Base-by-base conservation (phyloP, 2,329 filamentous ascomycete genomes). In the Fusarium abutilonis region DNA sequence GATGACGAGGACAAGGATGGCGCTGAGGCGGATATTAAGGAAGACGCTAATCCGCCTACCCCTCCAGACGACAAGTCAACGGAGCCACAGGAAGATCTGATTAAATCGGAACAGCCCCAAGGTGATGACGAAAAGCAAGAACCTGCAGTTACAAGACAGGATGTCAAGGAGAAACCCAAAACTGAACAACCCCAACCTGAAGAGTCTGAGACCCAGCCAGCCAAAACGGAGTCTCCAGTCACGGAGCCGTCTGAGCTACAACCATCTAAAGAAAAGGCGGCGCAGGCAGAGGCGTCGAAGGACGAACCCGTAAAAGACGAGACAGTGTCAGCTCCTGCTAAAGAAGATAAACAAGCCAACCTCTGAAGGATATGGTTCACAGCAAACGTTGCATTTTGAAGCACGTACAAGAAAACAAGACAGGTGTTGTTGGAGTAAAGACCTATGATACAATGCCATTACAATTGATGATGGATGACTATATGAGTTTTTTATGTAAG, bases 1-100 rank as follows among this genome's bases (percentile, higher is more conserved):
- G 70, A 76, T 3, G 64, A 70, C 6, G 23, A 56, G n/a, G 17
- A 47, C 8, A 26, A 40, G 8, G 56, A 69, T 8, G 63, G 69
- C 17, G 38, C 28, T 13, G 52, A 55, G 44, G 10, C 15, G 8
- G 46, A 45, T 9, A 4, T 26, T 8, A 19, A 42, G 7, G 35
- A 41, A 15, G 34, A 42, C 1, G 29, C 36, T 26, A 34, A 40
- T 13, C 31, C 40, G 6, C 50, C 39, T 3, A 47, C 23, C 17
- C 13, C 29, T n/a, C 39, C 31, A 32, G 26, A 52, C 4, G 40
- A 47, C 14, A 40, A 41, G 19, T 29, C 47, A 17, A 39, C 39
- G 3, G 46, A 46, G 26, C 31, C 44, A 15, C 38, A 32, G 10
- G 42, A 52, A 14, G 39, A 34, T 5, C n/a, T 31, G 13, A 13